Percentiles rank a stretch among this genome's conserved stretches.
Conservation (phyloP, 148 eudicot species). For the Diospyros kaki region DNA sequence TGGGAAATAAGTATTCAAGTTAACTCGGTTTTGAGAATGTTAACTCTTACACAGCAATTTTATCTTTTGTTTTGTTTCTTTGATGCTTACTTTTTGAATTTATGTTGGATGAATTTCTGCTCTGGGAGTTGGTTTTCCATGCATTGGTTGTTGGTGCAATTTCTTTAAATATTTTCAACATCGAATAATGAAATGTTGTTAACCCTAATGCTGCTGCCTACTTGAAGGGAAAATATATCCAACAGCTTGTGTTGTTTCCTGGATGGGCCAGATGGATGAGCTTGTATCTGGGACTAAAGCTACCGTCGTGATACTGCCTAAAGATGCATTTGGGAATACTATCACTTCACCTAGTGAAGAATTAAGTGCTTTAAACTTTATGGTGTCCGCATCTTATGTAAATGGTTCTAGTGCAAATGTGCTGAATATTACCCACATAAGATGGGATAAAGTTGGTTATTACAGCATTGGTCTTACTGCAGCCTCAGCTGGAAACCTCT, state of each 20-base stretch:
- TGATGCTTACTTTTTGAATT: background rate
- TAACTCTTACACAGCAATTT: too few relatives aligned
- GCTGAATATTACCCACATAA: constrained; percentile 41
- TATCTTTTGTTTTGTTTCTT: background rate
- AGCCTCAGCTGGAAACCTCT: constrained; percentile 62
- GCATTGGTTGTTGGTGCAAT: background rate
- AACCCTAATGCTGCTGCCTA: background rate
- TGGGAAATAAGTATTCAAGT: too few relatives aligned
- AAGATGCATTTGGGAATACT: constrained; percentile 91
- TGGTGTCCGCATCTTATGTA: constrained; percentile 42
- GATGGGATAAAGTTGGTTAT: constrained; percentile 58
- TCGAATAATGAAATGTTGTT: background rate
- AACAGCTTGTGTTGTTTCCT: constrained; percentile 57
- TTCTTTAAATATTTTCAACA: background rate
- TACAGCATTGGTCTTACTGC: constrained; percentile 58
- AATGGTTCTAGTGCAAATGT: constrained; percentile 48
- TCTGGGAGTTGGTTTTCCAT: background rate
- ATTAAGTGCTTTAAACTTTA: constrained; percentile 28
- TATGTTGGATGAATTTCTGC: background rate
- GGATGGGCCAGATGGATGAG: constrained; percentile 61
- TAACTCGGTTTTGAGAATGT: too few relatives aligned
- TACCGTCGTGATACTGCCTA: constrained; percentile 56
- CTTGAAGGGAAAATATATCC: constrained; percentile 76
- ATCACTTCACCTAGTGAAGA: constrained; percentile 46
- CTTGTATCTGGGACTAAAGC: constrained; percentile 69